Evolutionary conservation across 2,329 filamentous ascomycete genomes (phyloP).

Genomic region (Fusarium buharicum): DNA sequence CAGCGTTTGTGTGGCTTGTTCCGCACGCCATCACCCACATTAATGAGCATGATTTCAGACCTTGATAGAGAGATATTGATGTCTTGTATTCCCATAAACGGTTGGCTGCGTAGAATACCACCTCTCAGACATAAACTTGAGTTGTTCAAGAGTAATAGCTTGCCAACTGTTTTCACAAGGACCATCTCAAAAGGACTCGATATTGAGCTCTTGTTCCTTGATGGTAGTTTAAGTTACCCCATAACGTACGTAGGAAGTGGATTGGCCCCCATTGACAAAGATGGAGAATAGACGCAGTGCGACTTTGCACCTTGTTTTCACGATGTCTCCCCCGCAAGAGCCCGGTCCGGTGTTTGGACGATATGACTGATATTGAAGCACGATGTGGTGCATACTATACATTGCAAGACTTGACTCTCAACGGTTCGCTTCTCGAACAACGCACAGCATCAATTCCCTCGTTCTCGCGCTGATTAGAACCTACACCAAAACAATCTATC

Average conservation of each 20-base stretch:
- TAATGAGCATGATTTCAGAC: constrained; percentile 32
- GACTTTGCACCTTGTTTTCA: constrained; percentile 19
- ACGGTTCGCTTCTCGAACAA: constrained; percentile 2
- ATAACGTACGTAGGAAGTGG: constrained; percentile 27
- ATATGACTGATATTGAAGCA: constrained; percentile 23
- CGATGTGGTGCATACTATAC: no score
- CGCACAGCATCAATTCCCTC: constrained; percentile 6
- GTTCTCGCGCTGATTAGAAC: not conserved
- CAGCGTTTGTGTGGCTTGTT: constrained; percentile 26
- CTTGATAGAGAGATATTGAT: constrained; percentile 15
- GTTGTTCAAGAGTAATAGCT: constrained; percentile 3
- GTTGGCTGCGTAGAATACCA: constrained; percentile 8
- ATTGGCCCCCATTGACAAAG: constrained; percentile 12
- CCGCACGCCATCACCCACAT: constrained; percentile 34
- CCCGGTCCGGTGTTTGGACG: constrained; percentile 28
- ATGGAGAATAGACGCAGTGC: constrained; percentile 20
- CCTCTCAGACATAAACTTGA: constrained; percentile 1
- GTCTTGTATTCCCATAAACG: constrained; percentile 8
- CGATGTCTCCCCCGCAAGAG: constrained; percentile 22
- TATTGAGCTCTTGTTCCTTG: constrained; percentile 30
- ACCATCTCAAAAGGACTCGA: constrained; percentile 31
- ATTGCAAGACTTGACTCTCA: constrained; percentile 18
- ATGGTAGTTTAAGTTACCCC: constrained; percentile 5
- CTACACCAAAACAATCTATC: not conserved
- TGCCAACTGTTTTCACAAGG: not conserved